These are phyloP conservation scores for Porphyra umbilicalis DNA, from an alignment of 31 red algal genomes.

Conservation along the genomic window DNA sequence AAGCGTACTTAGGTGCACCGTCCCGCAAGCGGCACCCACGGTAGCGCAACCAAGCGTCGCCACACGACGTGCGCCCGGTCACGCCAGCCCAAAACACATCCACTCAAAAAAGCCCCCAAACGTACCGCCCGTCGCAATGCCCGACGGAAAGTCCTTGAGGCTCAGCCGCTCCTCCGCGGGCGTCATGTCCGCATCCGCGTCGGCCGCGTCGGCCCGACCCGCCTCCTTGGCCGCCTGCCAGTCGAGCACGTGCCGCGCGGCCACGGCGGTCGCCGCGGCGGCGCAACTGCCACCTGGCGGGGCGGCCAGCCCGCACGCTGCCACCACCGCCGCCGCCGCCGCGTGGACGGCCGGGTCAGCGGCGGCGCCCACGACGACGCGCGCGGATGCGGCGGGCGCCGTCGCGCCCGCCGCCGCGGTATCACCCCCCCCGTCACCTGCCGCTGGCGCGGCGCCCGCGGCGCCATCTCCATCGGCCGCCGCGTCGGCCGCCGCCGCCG, in stretches of 20 bases:
- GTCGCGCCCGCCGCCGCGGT: background rate
- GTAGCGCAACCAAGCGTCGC: too few species aligned
- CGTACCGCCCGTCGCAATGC: background rate
- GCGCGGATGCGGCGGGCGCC: background rate
- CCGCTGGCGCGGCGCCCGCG: background rate
- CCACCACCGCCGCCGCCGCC: background rate
- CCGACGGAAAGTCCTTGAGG: background rate
- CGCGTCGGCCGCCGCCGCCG: background rate
- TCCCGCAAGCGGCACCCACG: too few species aligned
- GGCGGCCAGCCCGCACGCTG: background rate
- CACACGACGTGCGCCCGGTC: too few species aligned
- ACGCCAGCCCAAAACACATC: too few species aligned
- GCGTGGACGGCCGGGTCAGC: background rate
- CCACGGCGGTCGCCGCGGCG: background rate
- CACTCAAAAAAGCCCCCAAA: background rate
- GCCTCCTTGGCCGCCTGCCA: background rate
- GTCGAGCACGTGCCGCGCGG: background rate
- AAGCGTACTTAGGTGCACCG: too few species aligned
- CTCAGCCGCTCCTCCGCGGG: background rate
- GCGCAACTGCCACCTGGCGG: background rate
- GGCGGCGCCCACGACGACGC: background rate
- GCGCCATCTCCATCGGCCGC: background rate
- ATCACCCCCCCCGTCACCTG: background rate
- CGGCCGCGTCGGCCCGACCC: background rate
- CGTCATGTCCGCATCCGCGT: background rate